Evolutionary conservation across 768 basidiomycete species (phyloP).

Genomic region (Rickenella mellea): DNA sequence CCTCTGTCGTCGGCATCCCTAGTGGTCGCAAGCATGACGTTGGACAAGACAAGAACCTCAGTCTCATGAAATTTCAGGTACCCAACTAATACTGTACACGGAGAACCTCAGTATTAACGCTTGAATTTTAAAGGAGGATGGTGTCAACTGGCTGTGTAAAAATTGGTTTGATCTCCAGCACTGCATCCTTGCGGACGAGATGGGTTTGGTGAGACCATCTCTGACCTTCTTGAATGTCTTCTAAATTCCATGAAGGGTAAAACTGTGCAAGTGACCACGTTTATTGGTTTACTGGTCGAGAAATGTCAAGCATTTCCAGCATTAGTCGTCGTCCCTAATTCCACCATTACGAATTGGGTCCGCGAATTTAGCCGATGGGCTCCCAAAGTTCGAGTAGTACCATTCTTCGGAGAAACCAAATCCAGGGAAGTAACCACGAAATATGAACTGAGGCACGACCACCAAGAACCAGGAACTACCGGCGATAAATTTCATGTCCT

Average conservation of each 20-base stretch:
- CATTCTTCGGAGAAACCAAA: constrained; percentile 75
- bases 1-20: constrained; percentile 30
- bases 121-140: constrained; percentile 47
- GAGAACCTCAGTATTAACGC: constrained; percentile 3
- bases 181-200: constrained; percentile 93
- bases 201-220: constrained; percentile 65
- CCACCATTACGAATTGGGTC: constrained; percentile 92
- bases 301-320: constrained; percentile 61
- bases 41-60: constrained; percentile 53
- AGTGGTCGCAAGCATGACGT: constrained; percentile 49
- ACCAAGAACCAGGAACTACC: constrained; percentile 26
- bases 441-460: constrained; percentile 68
- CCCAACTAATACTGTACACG: constrained; percentile 12
- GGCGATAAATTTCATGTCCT: constrained; percentile 79
- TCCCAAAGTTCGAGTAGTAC: constrained; percentile 66
- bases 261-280: constrained; percentile 86
- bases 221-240: neutral
- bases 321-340: constrained; percentile 92
- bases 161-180: constrained; percentile 85
- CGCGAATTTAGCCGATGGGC: constrained; percentile 85
- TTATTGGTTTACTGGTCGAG: constrained; percentile 57
- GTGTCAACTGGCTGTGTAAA: constrained; percentile 76
- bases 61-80: constrained; percentile 86
- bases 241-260: constrained; percentile 49
- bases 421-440: constrained; percentile 71